phyloP scores from a whole-genome alignment of 495 filamentous ascomycete genomes.

The Neurospora sp. region DNA sequence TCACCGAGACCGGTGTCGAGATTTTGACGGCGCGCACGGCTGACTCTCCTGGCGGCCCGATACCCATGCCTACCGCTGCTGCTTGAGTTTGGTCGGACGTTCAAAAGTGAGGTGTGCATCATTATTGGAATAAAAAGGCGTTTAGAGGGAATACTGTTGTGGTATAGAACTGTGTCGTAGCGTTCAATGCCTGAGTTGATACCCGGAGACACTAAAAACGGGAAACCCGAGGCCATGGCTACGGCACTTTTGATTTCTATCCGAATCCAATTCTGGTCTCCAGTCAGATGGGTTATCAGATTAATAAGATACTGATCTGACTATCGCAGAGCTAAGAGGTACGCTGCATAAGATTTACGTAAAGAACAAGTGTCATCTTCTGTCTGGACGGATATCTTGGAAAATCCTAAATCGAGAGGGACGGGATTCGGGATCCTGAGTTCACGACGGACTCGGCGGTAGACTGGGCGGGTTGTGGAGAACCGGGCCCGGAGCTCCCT shows the following conservation, averaged over 20 bases:
- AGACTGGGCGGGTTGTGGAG: not conserved
- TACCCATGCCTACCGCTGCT: constrained; percentile 48
- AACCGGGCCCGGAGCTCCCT: not conserved
- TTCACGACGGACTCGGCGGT: not conserved
- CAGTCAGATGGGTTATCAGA: not conserved
- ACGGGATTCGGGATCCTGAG: not conserved
- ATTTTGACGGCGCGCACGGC: constrained; percentile 75
- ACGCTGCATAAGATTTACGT: not conserved
- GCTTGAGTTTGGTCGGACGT: not conserved
- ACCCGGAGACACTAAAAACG: not conserved
- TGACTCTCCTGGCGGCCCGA: constrained; percentile 75
- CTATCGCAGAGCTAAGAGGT: not conserved
- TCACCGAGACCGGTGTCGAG: constrained; percentile 90
- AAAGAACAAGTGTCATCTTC: not conserved
- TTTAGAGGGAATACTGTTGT: not conserved
- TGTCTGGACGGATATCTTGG: not conserved
- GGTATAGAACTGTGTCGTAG: not conserved
- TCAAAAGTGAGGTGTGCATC: not conserved
- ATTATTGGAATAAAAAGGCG: not conserved
- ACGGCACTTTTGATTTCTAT: not conserved
- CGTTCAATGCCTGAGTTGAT: not conserved
- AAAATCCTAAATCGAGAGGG: not conserved
- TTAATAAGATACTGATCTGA: not conserved
- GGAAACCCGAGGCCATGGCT: not conserved
- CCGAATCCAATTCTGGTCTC: not conserved